These are phyloP conservation scores for Solanum sitiens DNA, from an alignment of 257 asterid species.

Conservation along the genomic window DNA sequence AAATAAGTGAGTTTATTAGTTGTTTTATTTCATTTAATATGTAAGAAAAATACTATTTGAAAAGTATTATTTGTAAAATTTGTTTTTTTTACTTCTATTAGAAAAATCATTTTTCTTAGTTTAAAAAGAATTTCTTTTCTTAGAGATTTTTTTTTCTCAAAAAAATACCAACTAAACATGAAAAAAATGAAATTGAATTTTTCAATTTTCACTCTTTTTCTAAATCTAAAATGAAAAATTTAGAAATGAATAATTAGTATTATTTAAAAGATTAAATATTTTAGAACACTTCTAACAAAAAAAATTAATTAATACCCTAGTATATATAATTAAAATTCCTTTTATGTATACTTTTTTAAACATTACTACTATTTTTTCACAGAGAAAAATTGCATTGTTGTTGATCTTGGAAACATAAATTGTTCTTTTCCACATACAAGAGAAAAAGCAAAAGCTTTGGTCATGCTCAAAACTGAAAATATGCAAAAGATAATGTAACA, in stretches of 20 bases:
- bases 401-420: not conserved
- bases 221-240: not conserved
- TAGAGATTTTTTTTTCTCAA: too few species aligned
- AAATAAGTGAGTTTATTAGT: not conserved
- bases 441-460: not conserved
- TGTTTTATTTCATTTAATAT: too few species aligned
- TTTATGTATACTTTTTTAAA: not conserved
- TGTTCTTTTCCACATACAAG: not conserved
- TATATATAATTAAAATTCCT: not conserved
- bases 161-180: not conserved
- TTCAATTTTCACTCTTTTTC: not conserved
- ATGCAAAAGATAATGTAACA: not conserved
- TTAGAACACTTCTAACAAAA: not conserved
- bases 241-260: not conserved
- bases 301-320: not conserved
- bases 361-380: not conserved
- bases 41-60: not conserved
- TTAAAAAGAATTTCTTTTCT: too few species aligned
- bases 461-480: not conserved
- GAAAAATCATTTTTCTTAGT: not conserved
- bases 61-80: not conserved
- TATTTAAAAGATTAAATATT: not conserved
- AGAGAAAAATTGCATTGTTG: not conserved
- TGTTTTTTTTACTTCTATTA: too few species aligned
- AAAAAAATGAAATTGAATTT: not conserved